Evolutionary conservation across 2,329 filamentous ascomycete genomes (phyloP), one percentile per base, ranked within the genome.

Genomic region (Plectosphaerella plurivora): DNA sequence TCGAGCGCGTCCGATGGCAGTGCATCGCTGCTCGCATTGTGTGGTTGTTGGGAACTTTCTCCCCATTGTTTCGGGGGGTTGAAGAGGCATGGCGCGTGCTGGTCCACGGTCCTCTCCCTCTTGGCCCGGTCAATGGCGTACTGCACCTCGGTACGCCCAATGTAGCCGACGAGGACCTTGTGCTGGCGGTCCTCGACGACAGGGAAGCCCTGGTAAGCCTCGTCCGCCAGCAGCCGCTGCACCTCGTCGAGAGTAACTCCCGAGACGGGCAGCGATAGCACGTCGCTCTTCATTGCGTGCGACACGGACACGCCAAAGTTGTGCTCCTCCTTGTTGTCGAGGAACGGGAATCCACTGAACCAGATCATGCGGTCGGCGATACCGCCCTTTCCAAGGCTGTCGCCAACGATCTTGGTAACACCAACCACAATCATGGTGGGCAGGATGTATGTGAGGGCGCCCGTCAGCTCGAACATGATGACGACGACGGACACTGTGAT

Each of bases 371-470:
- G 87, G 68, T 99, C 94, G 20, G 94, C 94, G 53, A 99, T 97
- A 46, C 94, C 94, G 28, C 93, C 94, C 65, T 93, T 95, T n/a
- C 91, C 91, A 64, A 96, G 94, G 12, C 91, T 78, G 59, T 96
- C 91, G 56, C 89, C 86, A 46, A 99, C 89, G 14, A 89, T 89
- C 74, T 99, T 99, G 39, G 93, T 97, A 33, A 97, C 88, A 47
- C 94, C 94, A 3, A 97, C 94, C 1, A 97, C 94, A 61, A 99
- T 97, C 94, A 99, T 99, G 14, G 93, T 97, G 0, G 94, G 94
- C 25, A 99, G 75, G 58, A 99, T 97, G 65, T 99, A 99, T 2
- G 92, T 96, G 55, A 97, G 74, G 7, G 94, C 94, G n/a, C 94
- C 94, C 0, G 94, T 99, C 47, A 99, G 80, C 70, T 99, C 94